phyloP scores from a whole-genome alignment of 306 rosid genomes.

The Vicia villosa region DNA sequence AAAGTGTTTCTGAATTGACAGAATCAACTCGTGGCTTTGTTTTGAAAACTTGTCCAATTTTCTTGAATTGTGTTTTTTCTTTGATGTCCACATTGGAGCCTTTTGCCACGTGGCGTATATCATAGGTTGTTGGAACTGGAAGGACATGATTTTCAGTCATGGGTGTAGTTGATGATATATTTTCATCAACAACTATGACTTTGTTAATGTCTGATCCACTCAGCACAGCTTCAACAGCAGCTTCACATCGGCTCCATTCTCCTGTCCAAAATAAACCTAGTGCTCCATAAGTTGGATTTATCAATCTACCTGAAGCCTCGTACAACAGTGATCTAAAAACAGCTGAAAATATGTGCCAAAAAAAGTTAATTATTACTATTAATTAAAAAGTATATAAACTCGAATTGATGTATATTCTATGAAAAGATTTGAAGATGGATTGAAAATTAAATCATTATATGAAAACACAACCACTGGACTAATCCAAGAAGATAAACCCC shows the following conservation, averaged over 20 bases:
- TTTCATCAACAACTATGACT: background rate
- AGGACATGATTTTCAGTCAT: background rate
- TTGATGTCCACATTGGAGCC: background rate
- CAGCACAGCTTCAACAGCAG: constrained; percentile 62
- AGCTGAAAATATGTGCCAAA: constrained; percentile 28
- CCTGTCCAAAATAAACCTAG: constrained; percentile 59
- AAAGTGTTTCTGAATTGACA: background rate
- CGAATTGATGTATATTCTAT: background rate
- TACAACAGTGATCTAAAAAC: constrained; percentile 64
- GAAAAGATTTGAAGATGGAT: background rate
- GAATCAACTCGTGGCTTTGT: constrained; percentile 24
- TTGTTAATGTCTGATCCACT: constrained; percentile 42
- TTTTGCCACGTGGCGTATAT: constrained; percentile 53
- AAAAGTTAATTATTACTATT: background rate
- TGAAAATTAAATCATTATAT: too few relatives aligned
- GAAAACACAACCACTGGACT: too few relatives aligned
- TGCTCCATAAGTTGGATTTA: constrained; percentile 67
- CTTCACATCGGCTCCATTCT: constrained; percentile 61
- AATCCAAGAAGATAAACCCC: too few relatives aligned
- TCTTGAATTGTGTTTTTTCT: constrained; percentile 45
- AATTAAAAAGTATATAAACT: background rate
- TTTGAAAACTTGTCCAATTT: constrained; percentile 1
- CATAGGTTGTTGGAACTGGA: background rate
- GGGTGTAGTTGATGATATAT: background rate
- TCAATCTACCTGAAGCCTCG: constrained; percentile 74